phyloP scores from a whole-genome alignment of 1,284 basidiomycete species.

The Cronartium quercuum region DNA sequence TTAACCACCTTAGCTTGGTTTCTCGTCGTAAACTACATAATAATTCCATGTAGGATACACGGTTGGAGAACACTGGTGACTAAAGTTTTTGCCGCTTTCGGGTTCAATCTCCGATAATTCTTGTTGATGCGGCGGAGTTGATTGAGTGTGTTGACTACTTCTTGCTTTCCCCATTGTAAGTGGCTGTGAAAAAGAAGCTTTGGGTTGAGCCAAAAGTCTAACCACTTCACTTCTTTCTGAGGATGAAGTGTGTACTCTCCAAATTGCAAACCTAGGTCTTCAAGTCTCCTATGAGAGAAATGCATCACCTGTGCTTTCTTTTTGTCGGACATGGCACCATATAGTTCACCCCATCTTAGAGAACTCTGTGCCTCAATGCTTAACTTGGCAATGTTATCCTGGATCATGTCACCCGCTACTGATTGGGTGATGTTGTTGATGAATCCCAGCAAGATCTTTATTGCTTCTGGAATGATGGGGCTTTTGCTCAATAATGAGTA shows the following conservation, averaged over 20 bases:
- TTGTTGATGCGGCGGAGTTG: not conserved
- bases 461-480: not conserved
- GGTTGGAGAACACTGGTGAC: not conserved
- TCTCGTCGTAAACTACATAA: not conserved
- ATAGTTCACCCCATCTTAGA: not conserved
- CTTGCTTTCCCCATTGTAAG: not conserved
- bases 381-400: not conserved
- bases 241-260: not conserved
- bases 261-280: not conserved
- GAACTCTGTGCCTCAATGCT: not conserved
- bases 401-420: not conserved
- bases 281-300: not conserved
- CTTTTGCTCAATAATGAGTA: too few relatives aligned
- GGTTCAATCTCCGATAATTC: not conserved
- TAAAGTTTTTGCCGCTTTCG: not conserved
- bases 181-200: not conserved
- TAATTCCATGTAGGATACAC: not conserved
- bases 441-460: not conserved
- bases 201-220: not conserved
- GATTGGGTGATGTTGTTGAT: constrained; percentile 3
- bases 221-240: not conserved
- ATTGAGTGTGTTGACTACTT: not conserved
- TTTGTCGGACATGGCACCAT: constrained; percentile 3
- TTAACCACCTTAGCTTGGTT: not conserved
- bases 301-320: constrained; percentile 6